Evolutionary conservation across 305 asterid genomes (phyloP).

Genomic region (Fraxinus latifolia): DNA sequence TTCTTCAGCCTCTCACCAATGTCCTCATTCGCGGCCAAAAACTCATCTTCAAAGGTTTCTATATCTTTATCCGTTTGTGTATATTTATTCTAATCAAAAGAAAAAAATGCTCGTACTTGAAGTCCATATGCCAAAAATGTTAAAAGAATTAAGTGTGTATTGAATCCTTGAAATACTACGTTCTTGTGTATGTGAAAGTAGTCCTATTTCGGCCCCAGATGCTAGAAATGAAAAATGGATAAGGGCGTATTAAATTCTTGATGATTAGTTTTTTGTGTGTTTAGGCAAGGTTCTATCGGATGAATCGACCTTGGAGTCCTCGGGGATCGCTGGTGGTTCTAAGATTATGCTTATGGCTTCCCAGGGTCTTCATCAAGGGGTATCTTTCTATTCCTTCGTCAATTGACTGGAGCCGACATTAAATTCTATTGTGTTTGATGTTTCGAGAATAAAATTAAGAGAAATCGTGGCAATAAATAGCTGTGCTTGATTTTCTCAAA

Average conservation of each 20-base stretch:
- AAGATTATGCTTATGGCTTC: slow-evolving; percentile 88
- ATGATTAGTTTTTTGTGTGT: neutral
- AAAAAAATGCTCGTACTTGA: neutral
- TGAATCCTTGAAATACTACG: neutral
- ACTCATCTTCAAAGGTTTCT: slow-evolving; percentile 76
- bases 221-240: neutral
- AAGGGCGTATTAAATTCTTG: slow-evolving; percentile 10
- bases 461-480: slow-evolving; percentile 5
- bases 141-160: neutral
- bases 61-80: neutral
- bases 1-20: slow-evolving; percentile 70
- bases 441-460: neutral
- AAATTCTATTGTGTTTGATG: neutral
- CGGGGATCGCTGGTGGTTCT: slow-evolving; percentile 49
- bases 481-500: neutral
- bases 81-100: neutral
- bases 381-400: slow-evolving; percentile 25
- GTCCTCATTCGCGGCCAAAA: slow-evolving; percentile 95
- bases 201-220: neutral
- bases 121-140: neutral
- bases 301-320: slow-evolving; percentile 53
- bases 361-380: slow-evolving; percentile 90
- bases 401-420: neutral
- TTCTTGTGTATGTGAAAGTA: neutral
- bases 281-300: slow-evolving; percentile 67